These are phyloP conservation scores for Phialophora chinensis DNA, from an alignment of 2,329 filamentous ascomycete genomes.

Conservation along the genomic window DNA sequence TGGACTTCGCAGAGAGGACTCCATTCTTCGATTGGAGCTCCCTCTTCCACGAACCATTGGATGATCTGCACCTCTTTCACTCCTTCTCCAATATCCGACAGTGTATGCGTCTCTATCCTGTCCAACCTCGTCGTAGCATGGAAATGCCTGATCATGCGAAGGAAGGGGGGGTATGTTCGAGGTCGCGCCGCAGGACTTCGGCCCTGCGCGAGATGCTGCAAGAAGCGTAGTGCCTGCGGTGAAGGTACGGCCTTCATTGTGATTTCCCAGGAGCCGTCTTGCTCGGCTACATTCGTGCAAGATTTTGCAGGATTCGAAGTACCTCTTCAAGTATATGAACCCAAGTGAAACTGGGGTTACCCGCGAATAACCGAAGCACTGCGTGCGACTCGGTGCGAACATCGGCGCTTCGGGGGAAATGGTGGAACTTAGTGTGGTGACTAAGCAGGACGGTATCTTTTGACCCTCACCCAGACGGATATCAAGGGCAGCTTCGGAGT, in stretches of 20 bases:
- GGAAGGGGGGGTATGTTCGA: constrained; percentile 30
- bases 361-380: constrained; percentile 8
- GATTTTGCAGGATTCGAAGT: not conserved
- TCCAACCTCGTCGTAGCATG: constrained; percentile 32
- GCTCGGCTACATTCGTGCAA: not conserved
- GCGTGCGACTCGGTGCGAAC: not conserved
- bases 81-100: constrained; percentile 60
- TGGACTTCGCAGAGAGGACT: constrained; percentile 97
- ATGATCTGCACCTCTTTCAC: constrained; percentile 99
- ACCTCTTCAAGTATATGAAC: constrained; percentile 8
- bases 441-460: not conserved
- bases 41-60: constrained; percentile 98
- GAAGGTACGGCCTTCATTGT: constrained; percentile 33
- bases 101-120: constrained; percentile 35
- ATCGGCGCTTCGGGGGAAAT: not conserved
- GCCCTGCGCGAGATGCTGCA: constrained; percentile 22
- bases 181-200: constrained; percentile 15
- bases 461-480: not conserved
- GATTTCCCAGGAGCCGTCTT: not conserved
- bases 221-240: constrained; percentile 30
- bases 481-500: not conserved
- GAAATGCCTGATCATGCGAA: constrained; percentile 30
- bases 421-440: not conserved
- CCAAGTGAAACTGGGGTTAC: constrained; percentile 1
- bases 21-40: constrained; percentile 95